These are phyloP conservation scores for Ramaria sp. DNA, from an alignment of 768 basidiomycete genomes.

Conservation along the genomic window DNA sequence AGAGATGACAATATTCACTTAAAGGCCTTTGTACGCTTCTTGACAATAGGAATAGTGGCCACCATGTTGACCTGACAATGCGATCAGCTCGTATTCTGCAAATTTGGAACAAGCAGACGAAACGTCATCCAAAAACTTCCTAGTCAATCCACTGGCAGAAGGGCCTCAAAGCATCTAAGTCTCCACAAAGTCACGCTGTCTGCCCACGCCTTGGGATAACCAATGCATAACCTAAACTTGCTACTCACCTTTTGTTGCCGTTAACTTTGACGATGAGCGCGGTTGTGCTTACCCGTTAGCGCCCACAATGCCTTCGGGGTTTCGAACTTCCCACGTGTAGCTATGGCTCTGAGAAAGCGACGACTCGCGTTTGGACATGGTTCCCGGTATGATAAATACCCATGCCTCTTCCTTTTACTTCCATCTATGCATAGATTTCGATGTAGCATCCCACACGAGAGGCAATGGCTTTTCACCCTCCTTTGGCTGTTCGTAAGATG, in stretches of 20 bases:
- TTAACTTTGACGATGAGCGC: conserved; percentile 1
- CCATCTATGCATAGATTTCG: too few species aligned
- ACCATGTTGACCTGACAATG: conserved; percentile 24
- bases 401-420: background rate
- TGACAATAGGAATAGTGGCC: conserved; percentile 64
- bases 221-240: background rate
- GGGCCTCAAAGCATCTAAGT: background rate
- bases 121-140: conserved; percentile 2
- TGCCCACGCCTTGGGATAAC: background rate
- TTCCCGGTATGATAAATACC: too few species aligned
- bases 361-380: too few species aligned
- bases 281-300: background rate
- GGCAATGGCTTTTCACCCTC: too few species aligned
- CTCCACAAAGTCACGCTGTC: background rate
- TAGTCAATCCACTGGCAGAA: background rate
- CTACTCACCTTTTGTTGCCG: conserved; percentile 1
- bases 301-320: background rate
- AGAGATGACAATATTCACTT: conserved; percentile 40
- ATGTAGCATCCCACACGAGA: too few species aligned
- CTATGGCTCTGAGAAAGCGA: too few species aligned
- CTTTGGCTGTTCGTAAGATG: too few species aligned
- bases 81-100: background rate
- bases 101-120: background rate
- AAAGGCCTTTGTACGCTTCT: conserved; percentile 97
- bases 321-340: background rate